phyloP scores from a whole-genome alignment of 2,329 filamentous ascomycete species.

The Bipolaris cookei region DNA sequence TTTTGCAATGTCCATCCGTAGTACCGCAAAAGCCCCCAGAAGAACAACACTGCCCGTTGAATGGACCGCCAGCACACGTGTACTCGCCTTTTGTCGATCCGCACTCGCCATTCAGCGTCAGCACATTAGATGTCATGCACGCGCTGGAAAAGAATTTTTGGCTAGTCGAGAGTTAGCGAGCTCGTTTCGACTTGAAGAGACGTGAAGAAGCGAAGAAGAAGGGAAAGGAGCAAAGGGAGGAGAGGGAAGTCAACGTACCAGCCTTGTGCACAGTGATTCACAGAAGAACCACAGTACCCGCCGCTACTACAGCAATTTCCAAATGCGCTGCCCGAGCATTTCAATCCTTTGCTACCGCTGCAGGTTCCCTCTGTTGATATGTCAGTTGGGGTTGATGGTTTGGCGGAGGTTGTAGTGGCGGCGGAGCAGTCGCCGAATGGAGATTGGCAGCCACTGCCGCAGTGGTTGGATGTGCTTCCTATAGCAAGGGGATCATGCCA shows the following conservation, averaged over 20 bases:
- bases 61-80: too few species aligned
- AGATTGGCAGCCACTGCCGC: neutral
- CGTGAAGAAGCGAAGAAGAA: too few species aligned
- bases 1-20: too few species aligned
- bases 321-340: constrained; percentile 17
- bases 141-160: neutral
- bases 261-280: constrained; percentile 22
- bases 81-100: too few species aligned
- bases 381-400: neutral
- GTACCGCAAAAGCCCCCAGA: too few species aligned
- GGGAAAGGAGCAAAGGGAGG: too few species aligned
- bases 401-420: neutral
- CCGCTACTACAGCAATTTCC: constrained; percentile 20
- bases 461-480: neutral
- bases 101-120: too few species aligned
- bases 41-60: too few species aligned
- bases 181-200: too few species aligned
- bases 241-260: constrained; percentile 19
- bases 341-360: constrained; percentile 15
- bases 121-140: neutral
- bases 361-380: constrained; percentile 26
- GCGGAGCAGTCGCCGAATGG: neutral
- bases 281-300: constrained; percentile 13
- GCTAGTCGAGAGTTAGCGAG: neutral
- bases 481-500: too few species aligned